These are phyloP conservation scores for Rugonectria rugulosa DNA, from an alignment of 2,329 filamentous ascomycete genomes.

Conservation along the genomic window DNA sequence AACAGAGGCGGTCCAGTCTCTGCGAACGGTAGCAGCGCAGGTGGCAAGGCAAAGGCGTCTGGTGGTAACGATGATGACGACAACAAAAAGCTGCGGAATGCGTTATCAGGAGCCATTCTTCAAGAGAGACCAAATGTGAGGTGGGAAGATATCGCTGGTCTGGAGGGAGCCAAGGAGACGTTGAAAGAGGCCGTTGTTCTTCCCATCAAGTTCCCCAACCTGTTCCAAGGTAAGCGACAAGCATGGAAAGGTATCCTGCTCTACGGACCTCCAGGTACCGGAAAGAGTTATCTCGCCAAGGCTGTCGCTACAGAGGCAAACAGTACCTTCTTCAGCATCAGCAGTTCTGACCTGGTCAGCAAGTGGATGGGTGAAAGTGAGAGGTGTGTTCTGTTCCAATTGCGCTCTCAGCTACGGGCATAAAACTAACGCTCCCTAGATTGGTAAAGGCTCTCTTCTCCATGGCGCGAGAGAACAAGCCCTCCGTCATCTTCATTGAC, in stretches of 20 bases:
- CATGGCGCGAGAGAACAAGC: slow-evolving; percentile 98
- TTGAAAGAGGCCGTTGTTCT: slow-evolving; percentile 97
- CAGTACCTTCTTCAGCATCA: slow-evolving; percentile 98
- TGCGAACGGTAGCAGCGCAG: slow-evolving; percentile 73
- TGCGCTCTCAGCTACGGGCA: not conserved
- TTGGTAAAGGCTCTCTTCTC: slow-evolving; percentile 96
- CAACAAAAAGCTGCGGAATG: slow-evolving; percentile 91
- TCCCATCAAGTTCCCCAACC: slow-evolving; percentile 96
- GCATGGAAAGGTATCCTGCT: slow-evolving; percentile 98
- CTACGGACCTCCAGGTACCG: slow-evolving; percentile 95
- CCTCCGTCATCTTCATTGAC: slow-evolving; percentile 98
- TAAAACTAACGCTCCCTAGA: slow-evolving; percentile 54
- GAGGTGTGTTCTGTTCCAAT: slow-evolving; percentile 62
- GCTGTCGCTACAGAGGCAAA: slow-evolving; percentile 98
- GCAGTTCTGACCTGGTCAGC: slow-evolving; percentile 94
- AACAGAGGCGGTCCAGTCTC: slow-evolving; percentile 57
- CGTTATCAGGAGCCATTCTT: slow-evolving; percentile 89
- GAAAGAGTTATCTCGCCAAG: slow-evolving; percentile 97
- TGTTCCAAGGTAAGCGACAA: slow-evolving; percentile 95
- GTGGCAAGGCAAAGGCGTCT: slow-evolving; percentile 63
- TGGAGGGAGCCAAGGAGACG: slow-evolving; percentile 94
- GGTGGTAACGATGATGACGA: slow-evolving; percentile 81
- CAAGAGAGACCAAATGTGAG: slow-evolving; percentile 95
- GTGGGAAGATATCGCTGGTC: slow-evolving; percentile 97
- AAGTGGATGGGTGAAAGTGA: slow-evolving; percentile 99